A percentile compares a stretch with the other conserved stretches of the same genome.
Conservation (phyloP, 176 grass and related monocot genomes). For the Lolium multiflorum region DNA sequence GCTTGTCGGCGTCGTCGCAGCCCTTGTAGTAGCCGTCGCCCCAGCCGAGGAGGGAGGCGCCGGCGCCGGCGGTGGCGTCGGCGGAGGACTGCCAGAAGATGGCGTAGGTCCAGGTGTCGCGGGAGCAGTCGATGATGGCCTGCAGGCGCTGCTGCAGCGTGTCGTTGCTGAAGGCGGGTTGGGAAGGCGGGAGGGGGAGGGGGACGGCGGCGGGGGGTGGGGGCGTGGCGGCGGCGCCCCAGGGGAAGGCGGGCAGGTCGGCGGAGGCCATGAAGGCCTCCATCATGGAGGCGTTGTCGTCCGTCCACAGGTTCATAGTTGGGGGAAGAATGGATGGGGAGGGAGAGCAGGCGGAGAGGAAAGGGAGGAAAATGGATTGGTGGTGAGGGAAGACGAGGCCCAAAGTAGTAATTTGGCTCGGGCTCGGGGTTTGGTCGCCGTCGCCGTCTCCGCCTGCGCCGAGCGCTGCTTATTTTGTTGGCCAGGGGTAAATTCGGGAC, state of each 20-base stretch:
- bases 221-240: constrained; percentile 38
- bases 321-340: background rate
- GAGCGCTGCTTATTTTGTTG: background rate
- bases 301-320: constrained; percentile 85
- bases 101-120: constrained; percentile 88
- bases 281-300: constrained; percentile 93
- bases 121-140: constrained; percentile 72
- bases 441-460: background rate
- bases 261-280: constrained; percentile 88
- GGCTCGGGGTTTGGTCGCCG: constrained; percentile 19
- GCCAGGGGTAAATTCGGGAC: constrained; percentile 4
- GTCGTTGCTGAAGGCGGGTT: constrained; percentile 69
- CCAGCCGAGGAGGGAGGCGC: constrained; percentile 78
- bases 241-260: constrained; percentile 68
- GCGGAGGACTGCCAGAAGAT: constrained; percentile 91
- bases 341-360: background rate
- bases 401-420: constrained; percentile 20
- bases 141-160: constrained; percentile 87
- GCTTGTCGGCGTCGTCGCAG: constrained; percentile 79
- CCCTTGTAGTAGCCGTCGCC: constrained; percentile 95
- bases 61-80: constrained; percentile 57
- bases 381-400: constrained; percentile 10
- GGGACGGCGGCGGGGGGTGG: background rate
- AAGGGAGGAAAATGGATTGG: constrained; percentile 18
- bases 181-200: background rate